phyloP scores from a whole-genome alignment of 2,329 filamentous ascomycete species.

The Arthrobotrys entomopaga region DNA sequence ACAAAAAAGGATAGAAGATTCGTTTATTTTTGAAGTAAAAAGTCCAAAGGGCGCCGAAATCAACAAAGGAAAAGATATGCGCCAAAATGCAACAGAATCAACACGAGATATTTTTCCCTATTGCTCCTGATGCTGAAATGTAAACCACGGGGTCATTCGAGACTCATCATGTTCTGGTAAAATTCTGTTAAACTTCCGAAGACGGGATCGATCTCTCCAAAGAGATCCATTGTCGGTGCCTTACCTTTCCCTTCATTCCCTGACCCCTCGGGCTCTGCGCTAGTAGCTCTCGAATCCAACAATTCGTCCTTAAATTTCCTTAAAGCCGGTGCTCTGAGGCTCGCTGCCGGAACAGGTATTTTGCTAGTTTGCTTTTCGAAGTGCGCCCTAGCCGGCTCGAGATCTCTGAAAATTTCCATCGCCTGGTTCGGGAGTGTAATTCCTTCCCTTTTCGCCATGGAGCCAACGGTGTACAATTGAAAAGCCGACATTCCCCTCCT shows the following conservation, averaged over 20 bases:
- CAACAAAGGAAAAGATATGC: neutral
- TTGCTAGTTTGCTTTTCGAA: conserved; percentile 23
- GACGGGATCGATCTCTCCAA: conserved; percentile 42
- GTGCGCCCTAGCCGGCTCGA: conserved; percentile 4
- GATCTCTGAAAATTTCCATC: conserved; percentile 16
- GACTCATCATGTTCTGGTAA: conserved; percentile 39
- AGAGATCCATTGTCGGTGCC: conserved; percentile 19
- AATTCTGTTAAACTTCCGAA: conserved; percentile 44
- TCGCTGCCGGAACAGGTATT: conserved; percentile 41
- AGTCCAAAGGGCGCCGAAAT: neutral
- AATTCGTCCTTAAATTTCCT: conserved; percentile 42
- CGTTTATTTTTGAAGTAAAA: no score
- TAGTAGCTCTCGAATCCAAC: neutral
- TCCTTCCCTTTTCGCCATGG: conserved; percentile 30
- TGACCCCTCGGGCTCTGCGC: neutral
- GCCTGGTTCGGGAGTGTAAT: conserved; percentile 31
- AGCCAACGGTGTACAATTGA: conserved; percentile 26
- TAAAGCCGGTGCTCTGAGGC: conserved; percentile 22
- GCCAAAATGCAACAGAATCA: conserved; percentile 25
- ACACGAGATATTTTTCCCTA: neutral
- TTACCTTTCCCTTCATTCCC: conserved; percentile 10
- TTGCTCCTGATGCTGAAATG: conserved; percentile 1
- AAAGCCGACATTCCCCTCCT: conserved; percentile 36
- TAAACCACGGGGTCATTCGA: conserved; percentile 6
- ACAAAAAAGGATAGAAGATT: no score